Percentiles rank a stretch among this genome's conserved stretches.
phyloP scores from a whole-genome alignment of 129 eudicot species.

The Lactuca sativa region DNA sequence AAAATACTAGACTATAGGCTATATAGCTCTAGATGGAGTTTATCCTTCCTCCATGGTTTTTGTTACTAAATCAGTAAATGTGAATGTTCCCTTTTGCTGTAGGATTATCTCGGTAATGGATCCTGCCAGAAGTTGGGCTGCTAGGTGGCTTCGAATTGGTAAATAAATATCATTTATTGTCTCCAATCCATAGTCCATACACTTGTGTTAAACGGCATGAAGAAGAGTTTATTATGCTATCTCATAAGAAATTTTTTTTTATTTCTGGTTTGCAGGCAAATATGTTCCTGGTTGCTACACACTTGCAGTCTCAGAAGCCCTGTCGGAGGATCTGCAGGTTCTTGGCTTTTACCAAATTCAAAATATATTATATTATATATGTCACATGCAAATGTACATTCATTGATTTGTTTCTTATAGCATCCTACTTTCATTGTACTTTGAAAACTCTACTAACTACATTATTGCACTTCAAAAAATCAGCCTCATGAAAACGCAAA shows the following conservation, averaged over 20 bases:
- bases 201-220: too few species aligned
- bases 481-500: too few species aligned
- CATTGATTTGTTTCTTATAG: too few species aligned
- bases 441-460: too few species aligned
- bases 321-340: constrained; percentile 80
- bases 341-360: not conserved
- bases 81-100: constrained; percentile 12
- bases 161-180: constrained; percentile 2
- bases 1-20: not conserved
- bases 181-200: too few species aligned
- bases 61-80: not conserved
- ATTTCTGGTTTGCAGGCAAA: constrained; percentile 47
- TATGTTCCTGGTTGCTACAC: constrained; percentile 92
- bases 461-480: too few species aligned
- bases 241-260: not conserved
- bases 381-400: too few species aligned
- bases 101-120: constrained; percentile 97
- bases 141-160: constrained; percentile 98
- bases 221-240: not conserved
- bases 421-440: too few species aligned
- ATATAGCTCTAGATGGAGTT: too few species aligned
- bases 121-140: constrained; percentile 94
- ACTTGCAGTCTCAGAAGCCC: constrained; percentile 89
- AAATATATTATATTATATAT: not conserved
- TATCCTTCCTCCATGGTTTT: not conserved